phyloP scores from a whole-genome alignment of 305 asterid species.

The Andrographis paniculata region DNA sequence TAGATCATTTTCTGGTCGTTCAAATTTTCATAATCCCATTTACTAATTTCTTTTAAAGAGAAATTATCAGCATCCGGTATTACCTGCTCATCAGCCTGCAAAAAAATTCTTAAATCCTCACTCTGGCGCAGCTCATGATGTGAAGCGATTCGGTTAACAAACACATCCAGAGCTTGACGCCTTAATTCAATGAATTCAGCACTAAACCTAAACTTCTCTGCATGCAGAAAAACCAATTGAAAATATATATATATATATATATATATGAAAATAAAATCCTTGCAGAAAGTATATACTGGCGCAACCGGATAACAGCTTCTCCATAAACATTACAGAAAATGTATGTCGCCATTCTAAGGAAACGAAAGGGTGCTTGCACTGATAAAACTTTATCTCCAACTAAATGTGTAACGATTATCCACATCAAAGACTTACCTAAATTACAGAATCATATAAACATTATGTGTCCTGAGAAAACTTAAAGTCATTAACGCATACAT shows the following conservation, averaged over 20 bases:
- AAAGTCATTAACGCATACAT: neutral
- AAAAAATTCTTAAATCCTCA: slow-evolving; percentile 56
- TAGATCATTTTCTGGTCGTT: too few species aligned
- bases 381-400: too few species aligned
- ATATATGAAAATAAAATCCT: too few species aligned
- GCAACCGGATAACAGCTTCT: too few species aligned
- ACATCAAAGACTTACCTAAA: too few species aligned
- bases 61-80: slow-evolving; percentile 14
- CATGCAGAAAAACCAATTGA: slow-evolving; percentile 2
- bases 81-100: slow-evolving; percentile 60
- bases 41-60: too few species aligned
- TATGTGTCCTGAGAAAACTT: neutral
- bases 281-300: too few species aligned
- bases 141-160: slow-evolving; percentile 80
- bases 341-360: too few species aligned
- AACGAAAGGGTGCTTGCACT: too few species aligned
- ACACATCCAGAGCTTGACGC: slow-evolving; percentile 83
- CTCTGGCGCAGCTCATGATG: slow-evolving; percentile 80
- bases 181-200: slow-evolving; percentile 99
- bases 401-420: too few species aligned
- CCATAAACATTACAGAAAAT: too few species aligned
- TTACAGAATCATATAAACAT: neutral
- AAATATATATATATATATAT: neutral
- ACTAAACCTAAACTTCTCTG: slow-evolving; percentile 95
- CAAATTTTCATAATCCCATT: too few species aligned